A percentile compares a stretch with the other conserved stretches of the same genome.
Conservation (phyloP, 1,284 basidiomycete genomes). For the Flammula alnicola region DNA sequence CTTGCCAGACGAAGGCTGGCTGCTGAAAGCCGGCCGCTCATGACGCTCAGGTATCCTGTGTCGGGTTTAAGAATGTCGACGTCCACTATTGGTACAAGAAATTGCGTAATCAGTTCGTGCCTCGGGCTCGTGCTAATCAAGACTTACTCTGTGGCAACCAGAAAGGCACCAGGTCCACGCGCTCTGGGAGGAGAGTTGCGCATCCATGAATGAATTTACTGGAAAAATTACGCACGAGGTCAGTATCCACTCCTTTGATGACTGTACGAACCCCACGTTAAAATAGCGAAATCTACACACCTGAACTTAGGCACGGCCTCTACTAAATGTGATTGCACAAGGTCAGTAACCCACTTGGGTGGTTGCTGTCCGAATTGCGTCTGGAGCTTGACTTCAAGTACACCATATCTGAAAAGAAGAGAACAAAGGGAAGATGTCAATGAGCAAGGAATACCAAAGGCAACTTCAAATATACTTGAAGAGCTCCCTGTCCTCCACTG, state of each 20-base stretch:
- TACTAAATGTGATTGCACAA: slow-evolving; percentile 93
- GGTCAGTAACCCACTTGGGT: slow-evolving; percentile 94
- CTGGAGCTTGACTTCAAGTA: slow-evolving; percentile 97
- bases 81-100: slow-evolving; percentile 65
- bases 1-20: slow-evolving; percentile 18
- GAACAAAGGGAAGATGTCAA: slow-evolving; percentile 3
- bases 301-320: slow-evolving; percentile 93
- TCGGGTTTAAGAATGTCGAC: slow-evolving; percentile 91
- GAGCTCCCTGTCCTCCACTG: slow-evolving; percentile 83
- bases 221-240: no score
- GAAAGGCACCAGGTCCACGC: slow-evolving; percentile 98
- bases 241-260: no score
- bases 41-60: slow-evolving; percentile 75
- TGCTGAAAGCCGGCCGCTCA: slow-evolving; percentile 69
- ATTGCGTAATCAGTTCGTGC: not conserved
- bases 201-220: slow-evolving; percentile 99
- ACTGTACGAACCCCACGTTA: no score
- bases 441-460: not conserved
- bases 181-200: slow-evolving; percentile 89
- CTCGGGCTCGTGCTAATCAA: not conserved
- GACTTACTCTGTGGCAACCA: slow-evolving; percentile 93
- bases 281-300: slow-evolving; percentile 48
- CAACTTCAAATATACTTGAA: slow-evolving; percentile 77
- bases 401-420: slow-evolving; percentile 63
- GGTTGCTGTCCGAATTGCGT: slow-evolving; percentile 97